A percentile compares a stretch with the other conserved stretches of the same genome.
Conservation (phyloP, 176 grass and related monocot genomes). For the Aegilops bicornis region DNA sequence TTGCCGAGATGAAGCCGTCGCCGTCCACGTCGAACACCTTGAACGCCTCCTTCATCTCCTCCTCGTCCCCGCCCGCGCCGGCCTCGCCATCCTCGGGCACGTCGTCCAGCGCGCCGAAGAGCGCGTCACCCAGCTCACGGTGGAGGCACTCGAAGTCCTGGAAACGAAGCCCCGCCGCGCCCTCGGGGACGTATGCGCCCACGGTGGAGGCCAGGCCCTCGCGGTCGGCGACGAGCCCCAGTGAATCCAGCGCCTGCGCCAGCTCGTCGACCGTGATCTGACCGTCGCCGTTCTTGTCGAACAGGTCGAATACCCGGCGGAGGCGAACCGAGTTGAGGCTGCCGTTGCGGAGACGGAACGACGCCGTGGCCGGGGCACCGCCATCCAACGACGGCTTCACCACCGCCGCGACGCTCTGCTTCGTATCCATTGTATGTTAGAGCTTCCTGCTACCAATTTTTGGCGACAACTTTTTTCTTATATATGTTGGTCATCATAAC, state of each 20-base stretch:
- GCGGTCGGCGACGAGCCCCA: constrained; percentile 37
- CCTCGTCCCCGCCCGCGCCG: not conserved
- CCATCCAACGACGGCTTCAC: not conserved
- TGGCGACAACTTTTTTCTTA: not conserved
- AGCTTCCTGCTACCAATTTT: not conserved
- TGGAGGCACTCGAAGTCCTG: constrained; percentile 45
- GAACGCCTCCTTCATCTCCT: constrained; percentile 53
- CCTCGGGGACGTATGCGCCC: constrained; percentile 19
- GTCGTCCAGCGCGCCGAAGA: constrained; percentile 17
- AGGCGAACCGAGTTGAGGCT: constrained; percentile 49
- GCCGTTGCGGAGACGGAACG: constrained; percentile 40
- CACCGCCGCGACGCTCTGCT: not conserved
- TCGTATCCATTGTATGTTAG: not conserved
- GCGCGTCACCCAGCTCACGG: constrained; percentile 32
- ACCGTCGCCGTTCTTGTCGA: constrained; percentile 18
- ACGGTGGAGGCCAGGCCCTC: not conserved
- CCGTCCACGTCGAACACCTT: constrained; percentile 61
- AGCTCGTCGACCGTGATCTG: not conserved
- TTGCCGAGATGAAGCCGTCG: constrained; percentile 63
- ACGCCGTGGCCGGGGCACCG: not conserved
- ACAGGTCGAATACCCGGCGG: constrained; percentile 44
- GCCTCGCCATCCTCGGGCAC: not conserved
- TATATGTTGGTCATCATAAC: not conserved
- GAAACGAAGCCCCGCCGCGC: constrained; percentile 33
- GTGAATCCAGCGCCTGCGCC: constrained; percentile 33